Evolutionary conservation across 1,284 basidiomycete genomes (phyloP).

Genomic region (Leccinum colubrinum): DNA sequence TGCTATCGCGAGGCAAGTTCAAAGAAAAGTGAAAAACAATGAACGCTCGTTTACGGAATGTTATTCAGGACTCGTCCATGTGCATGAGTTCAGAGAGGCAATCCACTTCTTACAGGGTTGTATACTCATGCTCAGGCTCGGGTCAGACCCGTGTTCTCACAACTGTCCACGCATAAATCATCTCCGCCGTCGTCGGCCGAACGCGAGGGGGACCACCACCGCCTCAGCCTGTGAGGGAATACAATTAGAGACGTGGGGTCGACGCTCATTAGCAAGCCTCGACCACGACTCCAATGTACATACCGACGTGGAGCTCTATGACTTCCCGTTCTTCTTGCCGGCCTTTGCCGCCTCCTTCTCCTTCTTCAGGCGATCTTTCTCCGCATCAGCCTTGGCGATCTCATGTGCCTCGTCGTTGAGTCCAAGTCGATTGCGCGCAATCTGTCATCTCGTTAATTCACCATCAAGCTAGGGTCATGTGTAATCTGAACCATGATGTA

Average conservation of each 20-base stretch:
- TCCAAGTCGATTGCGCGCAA: slow-evolving; percentile 89
- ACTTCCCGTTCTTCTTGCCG: slow-evolving; percentile 38
- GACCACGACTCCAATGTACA: slow-evolving; percentile 1
- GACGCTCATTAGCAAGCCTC: neutral
- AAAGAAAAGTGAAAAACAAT: neutral
- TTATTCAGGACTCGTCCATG: neutral
- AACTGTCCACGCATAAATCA: slow-evolving; percentile 13
- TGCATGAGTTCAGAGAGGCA: neutral
- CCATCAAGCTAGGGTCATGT: slow-evolving; percentile 2
- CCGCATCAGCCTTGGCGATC: slow-evolving; percentile 69
- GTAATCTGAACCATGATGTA: slow-evolving; percentile 1
- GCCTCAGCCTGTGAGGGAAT: neutral
- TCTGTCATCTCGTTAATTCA: slow-evolving; percentile 43
- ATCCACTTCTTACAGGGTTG: slow-evolving; percentile 7
- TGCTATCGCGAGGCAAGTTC: neutral
- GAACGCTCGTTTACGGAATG: neutral
- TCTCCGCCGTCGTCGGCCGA: slow-evolving; percentile 13
- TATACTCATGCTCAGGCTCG: slow-evolving; percentile 8
- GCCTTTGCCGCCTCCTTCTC: slow-evolving; percentile 43
- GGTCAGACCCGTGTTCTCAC: slow-evolving; percentile 2
- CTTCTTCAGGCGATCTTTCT: slow-evolving; percentile 55
- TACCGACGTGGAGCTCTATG: slow-evolving; percentile 16
- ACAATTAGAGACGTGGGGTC: neutral
- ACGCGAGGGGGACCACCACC: neutral
- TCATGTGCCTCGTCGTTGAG: slow-evolving; percentile 91